Base-by-base conservation (phyloP, 208 protist species). In the Acanthamoeba royreba region DNA sequence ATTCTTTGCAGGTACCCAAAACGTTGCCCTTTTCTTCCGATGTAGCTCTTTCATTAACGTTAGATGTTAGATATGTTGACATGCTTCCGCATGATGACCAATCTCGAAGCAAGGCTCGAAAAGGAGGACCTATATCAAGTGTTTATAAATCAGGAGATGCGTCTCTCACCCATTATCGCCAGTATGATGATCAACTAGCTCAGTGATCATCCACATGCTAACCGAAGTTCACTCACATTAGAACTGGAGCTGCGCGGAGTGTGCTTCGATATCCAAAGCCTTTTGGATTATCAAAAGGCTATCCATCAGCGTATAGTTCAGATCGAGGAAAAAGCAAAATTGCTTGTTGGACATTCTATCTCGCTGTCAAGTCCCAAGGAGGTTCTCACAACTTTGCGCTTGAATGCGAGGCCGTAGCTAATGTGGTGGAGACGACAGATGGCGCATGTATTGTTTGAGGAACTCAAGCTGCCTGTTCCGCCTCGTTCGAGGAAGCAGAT, bases 401-500 rank as follows among this genome's bases (percentile, higher is more conserved):
- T n/a, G n/a, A n/a, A n/a, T n/a, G n/a, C n/a, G n/a, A n/a, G n/a
- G n/a, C n/a, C n/a, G n/a, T n/a, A n/a, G n/a, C n/a, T n/a, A n/a
- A n/a, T n/a, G 2, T 25, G 28, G 17, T 69, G 28, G 17, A 25
- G 33, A 28, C 49, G 40, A 4, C 87, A 92, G 61, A 58, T 92
- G 88, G 63, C 61, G n/a, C 55, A 81, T 45, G 63, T 92, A 5
- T 42, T 92, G 8, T 92, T 63, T 46, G 88, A 92, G 45, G 63
- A 92, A 45, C 88, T 92, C 43, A 47, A 92, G 63, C 88, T 92
- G 5, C 88, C 88, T n/a, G 53, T 31, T 3, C 88, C 88, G 33
- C 35, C 38, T 8, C 55, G 53, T 9, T 61, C 83, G 47, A 45
- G 47, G 8, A 61, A 81, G 43, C 88, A 92, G 63, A 7, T 83